phyloP scores from a whole-genome alignment of 2,329 filamentous ascomycete species.

The Epichloe amarillans region DNA sequence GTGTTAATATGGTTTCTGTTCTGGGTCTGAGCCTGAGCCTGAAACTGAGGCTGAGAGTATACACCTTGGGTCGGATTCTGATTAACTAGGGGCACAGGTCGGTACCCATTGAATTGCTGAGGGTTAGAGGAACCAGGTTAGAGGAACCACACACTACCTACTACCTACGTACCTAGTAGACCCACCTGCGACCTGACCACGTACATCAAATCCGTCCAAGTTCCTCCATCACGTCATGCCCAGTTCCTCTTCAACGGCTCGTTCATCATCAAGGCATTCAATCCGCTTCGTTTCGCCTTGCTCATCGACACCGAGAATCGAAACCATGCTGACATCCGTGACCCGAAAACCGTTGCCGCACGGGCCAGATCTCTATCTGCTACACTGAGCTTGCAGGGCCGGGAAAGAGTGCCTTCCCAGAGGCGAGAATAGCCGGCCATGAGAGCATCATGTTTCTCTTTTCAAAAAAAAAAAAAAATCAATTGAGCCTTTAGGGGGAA shows the following conservation, averaged over 20 bases:
- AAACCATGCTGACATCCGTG: neutral
- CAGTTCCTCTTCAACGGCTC: neutral
- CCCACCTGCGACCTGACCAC: neutral
- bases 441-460: neutral
- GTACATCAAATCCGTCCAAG: too few relatives aligned
- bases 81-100: too few relatives aligned
- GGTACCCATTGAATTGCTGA: too few relatives aligned
- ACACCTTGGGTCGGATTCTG: too few relatives aligned
- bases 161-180: neutral
- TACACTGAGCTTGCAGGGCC: neutral
- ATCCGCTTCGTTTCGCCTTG: neutral
- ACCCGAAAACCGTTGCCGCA: neutral
- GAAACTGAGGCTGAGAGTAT: too few relatives aligned
- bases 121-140: too few relatives aligned
- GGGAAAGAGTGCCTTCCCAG: neutral
- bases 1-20: too few relatives aligned
- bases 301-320: neutral
- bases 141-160: too few relatives aligned
- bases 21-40: too few relatives aligned
- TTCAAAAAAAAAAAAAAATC: neutral
- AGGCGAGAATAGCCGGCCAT: neutral
- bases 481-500: neutral
- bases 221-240: neutral
- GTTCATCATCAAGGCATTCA: neutral
- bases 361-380: neutral